Evolutionary conservation across 192 early-diverging fungal species (phyloP).

Genomic region (Coemansia furcata): DNA sequence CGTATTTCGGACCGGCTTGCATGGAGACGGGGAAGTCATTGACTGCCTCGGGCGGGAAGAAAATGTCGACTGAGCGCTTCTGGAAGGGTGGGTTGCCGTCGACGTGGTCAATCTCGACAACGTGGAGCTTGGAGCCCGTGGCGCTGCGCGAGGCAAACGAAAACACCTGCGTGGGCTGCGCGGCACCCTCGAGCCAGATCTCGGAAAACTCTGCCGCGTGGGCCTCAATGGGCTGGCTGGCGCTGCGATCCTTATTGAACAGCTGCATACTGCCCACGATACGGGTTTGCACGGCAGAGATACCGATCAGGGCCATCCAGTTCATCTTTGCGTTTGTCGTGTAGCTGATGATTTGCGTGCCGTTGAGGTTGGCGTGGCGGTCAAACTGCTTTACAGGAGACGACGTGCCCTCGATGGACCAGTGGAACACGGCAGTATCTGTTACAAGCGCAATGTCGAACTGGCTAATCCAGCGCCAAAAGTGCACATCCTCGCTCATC

Average conservation of each 20-base stretch:
- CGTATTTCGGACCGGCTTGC: constrained; percentile 93
- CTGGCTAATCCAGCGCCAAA: constrained; percentile 93
- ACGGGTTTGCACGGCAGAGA: constrained; percentile 84
- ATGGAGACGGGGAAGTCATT: constrained; percentile 96
- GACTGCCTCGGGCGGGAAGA: constrained; percentile 95
- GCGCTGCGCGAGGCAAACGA: constrained; percentile 86
- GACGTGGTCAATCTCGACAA: constrained; percentile 95
- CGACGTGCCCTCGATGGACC: constrained; percentile 92
- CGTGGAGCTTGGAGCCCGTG: constrained; percentile 86
- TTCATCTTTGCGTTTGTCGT: constrained; percentile 85
- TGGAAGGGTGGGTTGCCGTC: constrained; percentile 87
- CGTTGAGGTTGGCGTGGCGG: constrained; percentile 75
- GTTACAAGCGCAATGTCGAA: constrained; percentile 89
- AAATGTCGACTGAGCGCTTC: constrained; percentile 90
- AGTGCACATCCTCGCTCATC: constrained; percentile 88
- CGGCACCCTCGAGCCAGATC: constrained; percentile 72
- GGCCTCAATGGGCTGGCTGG: constrained; percentile 93
- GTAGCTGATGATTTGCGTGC: constrained; percentile 96
- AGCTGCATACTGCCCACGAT: constrained; percentile 97
- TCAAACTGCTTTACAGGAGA: constrained; percentile 91
- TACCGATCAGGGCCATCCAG: constrained; percentile 95
- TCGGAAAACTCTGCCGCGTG: constrained; percentile 96
- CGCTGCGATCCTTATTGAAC: constrained; percentile 87
- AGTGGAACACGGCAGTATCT: constrained; percentile 87
- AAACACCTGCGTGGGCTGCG: constrained; percentile 83